phyloP scores from a whole-genome alignment of 768 basidiomycete genomes.

The Cyclocybe aegerita region DNA sequence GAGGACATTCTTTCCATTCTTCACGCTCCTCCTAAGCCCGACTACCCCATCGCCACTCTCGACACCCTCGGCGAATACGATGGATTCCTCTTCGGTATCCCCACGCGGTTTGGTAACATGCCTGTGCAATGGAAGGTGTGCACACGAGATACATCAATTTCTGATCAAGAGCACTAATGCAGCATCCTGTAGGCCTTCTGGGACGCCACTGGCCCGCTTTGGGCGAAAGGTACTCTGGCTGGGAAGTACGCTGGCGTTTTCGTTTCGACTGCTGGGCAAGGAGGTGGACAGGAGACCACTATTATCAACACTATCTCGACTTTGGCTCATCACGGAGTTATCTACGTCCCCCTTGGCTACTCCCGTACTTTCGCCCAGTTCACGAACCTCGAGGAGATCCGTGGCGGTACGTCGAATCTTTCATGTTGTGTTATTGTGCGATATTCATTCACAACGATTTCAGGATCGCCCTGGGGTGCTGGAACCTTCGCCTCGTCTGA shows the following conservation, averaged over 20 bases:
- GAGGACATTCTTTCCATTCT: constrained; percentile 65
- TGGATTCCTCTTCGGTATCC: constrained; percentile 74
- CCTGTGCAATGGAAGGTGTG: constrained; percentile 77
- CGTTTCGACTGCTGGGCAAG: constrained; percentile 62
- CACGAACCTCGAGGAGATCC: constrained; percentile 48
- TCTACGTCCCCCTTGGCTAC: constrained; percentile 40
- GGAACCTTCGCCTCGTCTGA: constrained; percentile 59
- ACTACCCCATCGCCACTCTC: constrained; percentile 67
- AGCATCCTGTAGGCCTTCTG: constrained; percentile 57
- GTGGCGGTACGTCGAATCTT: constrained; percentile 48
- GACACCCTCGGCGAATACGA: constrained; percentile 57
- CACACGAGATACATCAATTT: not conserved
- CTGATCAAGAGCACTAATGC: not conserved
- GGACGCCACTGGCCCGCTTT: constrained; percentile 70
- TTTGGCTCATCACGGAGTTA: constrained; percentile 61
- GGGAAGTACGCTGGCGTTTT: constrained; percentile 75
- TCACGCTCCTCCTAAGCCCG: constrained; percentile 69
- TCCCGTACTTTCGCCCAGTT: constrained; percentile 25
- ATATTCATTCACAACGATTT: not conserved
- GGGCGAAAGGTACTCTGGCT: constrained; percentile 52
- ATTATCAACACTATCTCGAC: constrained; percentile 46
- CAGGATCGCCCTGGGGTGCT: constrained; percentile 82
- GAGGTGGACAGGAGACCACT: constrained; percentile 71
- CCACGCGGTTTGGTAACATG: constrained; percentile 80
- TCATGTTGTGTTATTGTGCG: not conserved